Evolutionary conservation across 345 rosid genomes (phyloP).

Genomic region (Clarkia xantiana): DNA sequence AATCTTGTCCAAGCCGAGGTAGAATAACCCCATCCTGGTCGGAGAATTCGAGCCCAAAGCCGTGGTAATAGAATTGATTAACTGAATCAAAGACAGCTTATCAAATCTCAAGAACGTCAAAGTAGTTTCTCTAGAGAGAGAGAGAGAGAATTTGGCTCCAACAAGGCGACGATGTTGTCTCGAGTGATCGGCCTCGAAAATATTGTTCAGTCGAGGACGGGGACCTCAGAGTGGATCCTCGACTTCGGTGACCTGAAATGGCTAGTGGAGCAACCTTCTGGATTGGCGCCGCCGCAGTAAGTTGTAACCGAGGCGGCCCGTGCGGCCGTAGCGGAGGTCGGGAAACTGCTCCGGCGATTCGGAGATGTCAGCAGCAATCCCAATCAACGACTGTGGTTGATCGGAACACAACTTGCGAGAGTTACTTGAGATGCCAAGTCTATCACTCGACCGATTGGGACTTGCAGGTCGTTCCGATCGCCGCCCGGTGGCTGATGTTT

Average conservation of each 20-base stretch:
- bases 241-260: too few species aligned
- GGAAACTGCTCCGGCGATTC: constrained; percentile 36
- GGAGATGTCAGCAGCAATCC: constrained; percentile 14
- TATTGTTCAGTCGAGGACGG: constrained; percentile 34
- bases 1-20: constrained; percentile 42
- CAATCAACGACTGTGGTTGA: constrained; percentile 45
- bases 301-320: constrained; percentile 18
- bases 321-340: constrained; percentile 46
- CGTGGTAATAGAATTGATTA: constrained; percentile 55
- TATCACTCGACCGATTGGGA: constrained; percentile 88
- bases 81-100: constrained; percentile 48
- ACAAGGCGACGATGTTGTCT: constrained; percentile 26
- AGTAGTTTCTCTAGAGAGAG: constrained; percentile 48
- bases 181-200: constrained; percentile 48
- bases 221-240: constrained; percentile 40
- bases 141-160: constrained; percentile 39
- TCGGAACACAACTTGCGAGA: constrained; percentile 94
- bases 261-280: too few species aligned
- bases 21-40: constrained; percentile 78
- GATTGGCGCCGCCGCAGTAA: constrained; percentile 5
- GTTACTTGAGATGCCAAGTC: constrained; percentile 80
- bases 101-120: constrained; percentile 34
- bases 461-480: constrained; percentile 79
- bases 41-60: constrained; percentile 66
- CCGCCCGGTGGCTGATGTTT: constrained; percentile 49